Evolutionary conservation across 495 filamentous ascomycete species (phyloP).

Genomic region (Trichoderma asperelloides): DNA sequence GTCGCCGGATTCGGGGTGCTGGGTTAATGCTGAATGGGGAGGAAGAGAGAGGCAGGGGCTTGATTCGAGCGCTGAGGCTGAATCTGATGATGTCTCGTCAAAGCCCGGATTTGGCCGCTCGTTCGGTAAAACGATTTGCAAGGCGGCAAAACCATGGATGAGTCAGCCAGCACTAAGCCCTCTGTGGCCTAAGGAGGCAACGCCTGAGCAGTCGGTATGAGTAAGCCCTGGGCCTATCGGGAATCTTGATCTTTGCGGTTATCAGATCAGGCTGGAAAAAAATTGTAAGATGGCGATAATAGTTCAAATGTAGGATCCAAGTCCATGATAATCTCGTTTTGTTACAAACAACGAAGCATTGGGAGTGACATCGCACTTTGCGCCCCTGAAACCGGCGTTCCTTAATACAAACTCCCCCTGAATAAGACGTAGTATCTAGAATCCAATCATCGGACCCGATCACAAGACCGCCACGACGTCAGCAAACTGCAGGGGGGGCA

Average conservation of each 20-base stretch:
- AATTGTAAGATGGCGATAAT: neutral
- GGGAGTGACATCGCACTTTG: neutral
- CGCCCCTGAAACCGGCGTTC: neutral
- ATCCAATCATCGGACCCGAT: neutral
- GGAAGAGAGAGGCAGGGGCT: neutral
- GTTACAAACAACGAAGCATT: neutral
- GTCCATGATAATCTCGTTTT: no score
- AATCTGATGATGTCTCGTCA: conserved; percentile 7
- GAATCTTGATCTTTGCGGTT: neutral
- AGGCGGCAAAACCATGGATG: neutral
- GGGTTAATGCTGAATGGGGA: no score
- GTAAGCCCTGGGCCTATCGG: neutral
- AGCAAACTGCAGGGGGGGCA: neutral
- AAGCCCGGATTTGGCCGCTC: conserved; percentile 5
- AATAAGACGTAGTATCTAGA: neutral
- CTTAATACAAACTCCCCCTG: neutral
- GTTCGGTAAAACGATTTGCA: conserved; percentile 8
- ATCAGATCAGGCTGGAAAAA: neutral
- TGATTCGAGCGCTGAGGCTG: conserved; percentile 1
- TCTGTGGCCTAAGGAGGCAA: neutral
- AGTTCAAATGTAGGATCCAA: neutral
- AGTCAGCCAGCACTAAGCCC: conserved; percentile 3
- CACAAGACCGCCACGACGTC: conserved; percentile 3
- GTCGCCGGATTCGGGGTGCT: conserved; percentile 1
- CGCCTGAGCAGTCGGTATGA: neutral